Base-by-base conservation (phyloP, 1,284 basidiomycete genomes). In the Irpex sp. region DNA sequence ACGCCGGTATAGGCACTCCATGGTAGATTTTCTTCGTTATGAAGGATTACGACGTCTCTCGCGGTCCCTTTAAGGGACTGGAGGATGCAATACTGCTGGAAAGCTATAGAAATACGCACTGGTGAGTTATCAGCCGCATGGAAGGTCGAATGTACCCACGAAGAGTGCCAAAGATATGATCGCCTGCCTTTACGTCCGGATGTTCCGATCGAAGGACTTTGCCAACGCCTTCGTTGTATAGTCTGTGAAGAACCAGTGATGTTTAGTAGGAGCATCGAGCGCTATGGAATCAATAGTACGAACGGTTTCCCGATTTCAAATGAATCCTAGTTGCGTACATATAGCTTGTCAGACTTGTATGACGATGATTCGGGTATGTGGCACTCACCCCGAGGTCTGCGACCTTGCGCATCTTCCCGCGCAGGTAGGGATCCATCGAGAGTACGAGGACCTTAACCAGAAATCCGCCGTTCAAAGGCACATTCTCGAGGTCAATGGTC, bases 381-480 rank as follows among this genome's bases (percentile, higher is more conserved):
- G 17, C 13, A 51, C 19, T 51, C 17, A n/a, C 40, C 15, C 40
- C 40, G 40, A 44, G 40, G 15, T 44, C 40, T 44, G 40, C 40
- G 40, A 21, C 65, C 5, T 62, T 66, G 6, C 74, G 69, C 82
- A 84, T 77, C 57, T 69, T 62, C 11, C 70, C 71, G 34, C 75
- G 70, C 72, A 83, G 67, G 70, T 84, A 85, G 0, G 84, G 84
- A 66, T 85, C 84, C 34, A 84, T 73, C 13, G 77, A 80, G 3
- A 83, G 66, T 0, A 77, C 75, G 13, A 84, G 73, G 2, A 77
- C 76, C 74, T 85, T 84, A 58, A 83, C 65, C n/a, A 86, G 72
- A 65, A 84, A 72, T 1, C 83, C 83, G 19, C 84, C 85, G 60
- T 84, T 73, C 9, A 85, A 71, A 5, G 78, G 70, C 0, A 79